These are phyloP conservation scores for Onygenales sp. DNA, from an alignment of 2,329 filamentous ascomycete genomes.

Conservation along the genomic window DNA sequence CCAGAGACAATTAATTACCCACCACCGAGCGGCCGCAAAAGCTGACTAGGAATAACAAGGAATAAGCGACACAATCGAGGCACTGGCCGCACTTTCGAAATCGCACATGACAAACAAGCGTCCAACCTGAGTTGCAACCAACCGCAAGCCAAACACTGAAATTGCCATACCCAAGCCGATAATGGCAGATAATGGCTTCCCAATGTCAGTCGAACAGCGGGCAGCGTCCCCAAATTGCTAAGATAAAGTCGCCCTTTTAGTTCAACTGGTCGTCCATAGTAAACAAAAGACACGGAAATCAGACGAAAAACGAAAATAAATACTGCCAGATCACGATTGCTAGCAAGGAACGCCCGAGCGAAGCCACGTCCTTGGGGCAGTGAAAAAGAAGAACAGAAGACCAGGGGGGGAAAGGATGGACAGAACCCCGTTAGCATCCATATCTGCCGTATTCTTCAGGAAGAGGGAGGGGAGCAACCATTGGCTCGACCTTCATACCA, in stretches of 20 bases:
- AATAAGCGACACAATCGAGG: too few species aligned
- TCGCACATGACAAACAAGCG: too few species aligned
- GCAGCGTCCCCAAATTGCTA: conserved; percentile 14
- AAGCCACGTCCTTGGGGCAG: background rate
- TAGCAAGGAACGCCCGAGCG: too few species aligned
- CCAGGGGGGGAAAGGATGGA: conserved; percentile 3
- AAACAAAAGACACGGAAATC: background rate
- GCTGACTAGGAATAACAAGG: too few species aligned
- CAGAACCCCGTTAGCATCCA: background rate
- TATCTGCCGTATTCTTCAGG: too few species aligned
- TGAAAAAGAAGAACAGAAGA: background rate
- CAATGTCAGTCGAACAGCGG: conserved; percentile 12
- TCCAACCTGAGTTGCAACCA: conserved; percentile 2
- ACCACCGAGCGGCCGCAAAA: too few species aligned
- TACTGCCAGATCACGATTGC: too few species aligned
- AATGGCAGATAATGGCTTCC: conserved; percentile 14
- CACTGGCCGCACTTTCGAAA: too few species aligned
- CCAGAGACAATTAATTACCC: too few species aligned
- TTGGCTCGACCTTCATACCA: conserved; percentile 2
- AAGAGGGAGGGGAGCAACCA: background rate
- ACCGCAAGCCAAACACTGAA: conserved; percentile 15
- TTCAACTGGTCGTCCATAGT: background rate
- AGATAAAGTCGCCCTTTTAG: conserved; percentile 9
- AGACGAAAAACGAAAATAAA: background rate
- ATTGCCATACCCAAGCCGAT: conserved; percentile 18